Evolutionary conservation across 371 early-diverging fungal species (phyloP).

Genomic region (Gilbertella persicaria): DNA sequence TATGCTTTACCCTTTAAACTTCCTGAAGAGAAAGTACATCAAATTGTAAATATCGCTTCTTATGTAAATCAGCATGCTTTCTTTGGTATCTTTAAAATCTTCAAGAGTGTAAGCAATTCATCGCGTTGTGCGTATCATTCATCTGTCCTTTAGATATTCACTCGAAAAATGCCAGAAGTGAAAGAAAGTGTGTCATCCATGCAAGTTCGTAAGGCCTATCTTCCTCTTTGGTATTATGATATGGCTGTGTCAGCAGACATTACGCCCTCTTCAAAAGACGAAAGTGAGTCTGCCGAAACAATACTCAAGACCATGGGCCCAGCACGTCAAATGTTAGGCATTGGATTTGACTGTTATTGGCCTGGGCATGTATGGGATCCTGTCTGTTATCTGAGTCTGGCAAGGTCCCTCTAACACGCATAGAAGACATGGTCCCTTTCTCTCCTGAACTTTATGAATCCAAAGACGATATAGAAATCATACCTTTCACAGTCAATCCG

Average conservation of each 20-base stretch:
- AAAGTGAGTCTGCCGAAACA: conserved; percentile 3
- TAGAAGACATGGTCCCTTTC: conserved; percentile 23
- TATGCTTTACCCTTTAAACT: conserved; percentile 38
- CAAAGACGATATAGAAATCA: conserved; percentile 20
- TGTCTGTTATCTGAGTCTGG: conserved; percentile 31
- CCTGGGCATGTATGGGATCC: conserved; percentile 36
- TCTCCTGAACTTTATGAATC: conserved; percentile 11
- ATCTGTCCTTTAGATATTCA: conserved; percentile 21
- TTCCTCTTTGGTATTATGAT: conserved; percentile 40
- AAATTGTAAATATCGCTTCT: conserved; percentile 28
- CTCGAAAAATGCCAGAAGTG: conserved; percentile 26
- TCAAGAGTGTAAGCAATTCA: conserved; percentile 22
- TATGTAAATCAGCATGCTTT: conserved; percentile 32
- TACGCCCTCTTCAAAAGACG: conserved; percentile 7
- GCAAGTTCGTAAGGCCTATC: conserved; percentile 31
- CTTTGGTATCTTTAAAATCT: conserved; percentile 29
- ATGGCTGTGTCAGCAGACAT: conserved; percentile 27
- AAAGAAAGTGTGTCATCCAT: conserved; percentile 22
- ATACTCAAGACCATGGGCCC: conserved; percentile 10
- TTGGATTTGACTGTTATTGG: conserved; percentile 35
- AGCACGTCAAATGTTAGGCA: conserved; percentile 23
- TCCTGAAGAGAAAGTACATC: conserved; percentile 23
- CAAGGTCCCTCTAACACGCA: conserved; percentile 15
- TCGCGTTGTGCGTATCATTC: too few species aligned
- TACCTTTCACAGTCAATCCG: conserved; percentile 29